phyloP scores from a whole-genome alignment of 2,329 filamentous ascomycete species.

The Metarhizium robertsii region DNA sequence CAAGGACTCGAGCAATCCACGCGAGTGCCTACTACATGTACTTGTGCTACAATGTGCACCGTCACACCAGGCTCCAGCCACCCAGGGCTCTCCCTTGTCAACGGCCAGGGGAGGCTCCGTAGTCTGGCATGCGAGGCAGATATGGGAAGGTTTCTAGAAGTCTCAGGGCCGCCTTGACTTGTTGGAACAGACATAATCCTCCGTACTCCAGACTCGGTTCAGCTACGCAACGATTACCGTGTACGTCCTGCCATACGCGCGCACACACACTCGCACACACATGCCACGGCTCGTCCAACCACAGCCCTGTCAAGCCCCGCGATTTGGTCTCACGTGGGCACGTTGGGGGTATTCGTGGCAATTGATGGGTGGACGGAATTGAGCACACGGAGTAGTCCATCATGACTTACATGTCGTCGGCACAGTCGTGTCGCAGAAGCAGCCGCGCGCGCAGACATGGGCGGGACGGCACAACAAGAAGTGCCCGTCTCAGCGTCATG shows the following conservation, averaged over 20 bases:
- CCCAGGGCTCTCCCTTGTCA: background rate
- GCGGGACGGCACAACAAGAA: too few relatives aligned
- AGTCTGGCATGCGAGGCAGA: background rate
- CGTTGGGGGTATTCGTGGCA: conserved; percentile 7
- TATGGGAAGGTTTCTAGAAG: background rate
- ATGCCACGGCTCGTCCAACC: conserved; percentile 1
- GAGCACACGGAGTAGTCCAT: background rate
- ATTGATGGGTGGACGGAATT: conserved; percentile 7
- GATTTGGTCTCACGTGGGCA: conserved; percentile 10
- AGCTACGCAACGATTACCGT: too few relatives aligned
- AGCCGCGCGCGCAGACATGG: too few relatives aligned
- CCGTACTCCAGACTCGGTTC: too few relatives aligned
- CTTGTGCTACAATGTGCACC: too few relatives aligned
- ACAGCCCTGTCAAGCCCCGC: conserved; percentile 7
- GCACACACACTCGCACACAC: background rate
- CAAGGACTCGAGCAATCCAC: too few relatives aligned
- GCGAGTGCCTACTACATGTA: too few relatives aligned
- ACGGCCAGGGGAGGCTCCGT: background rate
- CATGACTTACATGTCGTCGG: background rate
- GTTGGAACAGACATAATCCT: background rate
- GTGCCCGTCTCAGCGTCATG: too few relatives aligned
- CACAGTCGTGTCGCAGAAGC: background rate
- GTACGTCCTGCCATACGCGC: too few relatives aligned
- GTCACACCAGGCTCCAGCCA: background rate
- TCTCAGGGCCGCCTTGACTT: background rate